Evolutionary conservation across 345 rosid genomes (phyloP).

Genomic region (Acer campestre): DNA sequence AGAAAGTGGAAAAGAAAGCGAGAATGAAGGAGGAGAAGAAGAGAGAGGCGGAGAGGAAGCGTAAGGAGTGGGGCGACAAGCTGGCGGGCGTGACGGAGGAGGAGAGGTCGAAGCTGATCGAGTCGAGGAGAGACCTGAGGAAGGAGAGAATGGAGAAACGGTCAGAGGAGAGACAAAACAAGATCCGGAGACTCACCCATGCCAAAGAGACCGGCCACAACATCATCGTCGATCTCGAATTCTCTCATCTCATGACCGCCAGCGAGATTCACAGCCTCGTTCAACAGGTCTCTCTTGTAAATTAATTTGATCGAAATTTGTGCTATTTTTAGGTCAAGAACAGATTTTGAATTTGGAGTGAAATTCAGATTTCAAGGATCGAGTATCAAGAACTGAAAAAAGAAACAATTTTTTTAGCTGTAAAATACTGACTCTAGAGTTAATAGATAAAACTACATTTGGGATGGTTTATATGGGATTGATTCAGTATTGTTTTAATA

Average conservation of each 20-base stretch:
- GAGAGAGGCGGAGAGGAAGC: constrained; percentile 65
- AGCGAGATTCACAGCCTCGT: constrained; percentile 84
- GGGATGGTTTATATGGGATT: background rate
- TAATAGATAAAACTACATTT: background rate
- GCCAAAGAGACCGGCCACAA: constrained; percentile 73
- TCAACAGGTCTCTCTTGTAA: constrained; percentile 60
- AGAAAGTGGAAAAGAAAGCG: constrained; percentile 94
- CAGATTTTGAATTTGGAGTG: background rate
- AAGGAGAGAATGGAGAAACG: constrained; percentile 78
- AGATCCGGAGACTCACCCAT: constrained; percentile 52
- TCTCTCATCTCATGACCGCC: constrained; percentile 73
- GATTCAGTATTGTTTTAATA: background rate
- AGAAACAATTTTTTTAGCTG: too few relatives aligned
- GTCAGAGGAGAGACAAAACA: constrained; percentile 66
- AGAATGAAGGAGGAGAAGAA: constrained; percentile 62
- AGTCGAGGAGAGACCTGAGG: constrained; percentile 63
- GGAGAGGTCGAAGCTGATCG: constrained; percentile 65
- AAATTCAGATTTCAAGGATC: background rate
- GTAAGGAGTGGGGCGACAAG: constrained; percentile 60
- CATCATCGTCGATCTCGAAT: constrained; percentile 81
- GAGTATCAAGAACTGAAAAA: too few relatives aligned
- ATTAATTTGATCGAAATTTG: background rate
- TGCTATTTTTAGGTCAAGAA: background rate
- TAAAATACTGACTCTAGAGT: background rate
- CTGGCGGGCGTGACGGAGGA: constrained; percentile 57